A percentile compares a stretch with the other conserved stretches of the same genome.
phyloP scores from a whole-genome alignment of 2,329 filamentous ascomycete genomes.

The Plectosphaerella sp. region DNA sequence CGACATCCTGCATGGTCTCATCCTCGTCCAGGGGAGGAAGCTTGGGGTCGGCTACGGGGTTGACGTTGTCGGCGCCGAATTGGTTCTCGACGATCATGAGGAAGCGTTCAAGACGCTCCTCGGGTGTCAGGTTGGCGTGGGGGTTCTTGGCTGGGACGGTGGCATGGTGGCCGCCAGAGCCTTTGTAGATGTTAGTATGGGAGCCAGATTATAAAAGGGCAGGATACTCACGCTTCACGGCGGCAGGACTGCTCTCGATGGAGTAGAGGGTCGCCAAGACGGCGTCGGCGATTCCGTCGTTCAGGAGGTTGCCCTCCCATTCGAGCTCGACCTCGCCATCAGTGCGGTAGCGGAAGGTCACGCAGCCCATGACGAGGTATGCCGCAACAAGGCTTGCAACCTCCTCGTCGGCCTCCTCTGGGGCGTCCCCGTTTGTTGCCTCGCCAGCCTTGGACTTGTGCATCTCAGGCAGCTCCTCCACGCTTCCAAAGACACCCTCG shows the following conservation, averaged over 20 bases:
- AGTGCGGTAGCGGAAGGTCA: slow-evolving; percentile 72
- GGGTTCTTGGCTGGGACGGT: slow-evolving; percentile 53
- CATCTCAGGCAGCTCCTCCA: slow-evolving; percentile 64
- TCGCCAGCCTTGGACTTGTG: slow-evolving; percentile 29
- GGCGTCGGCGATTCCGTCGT: slow-evolving; percentile 96
- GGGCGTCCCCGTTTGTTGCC: slow-evolving; percentile 27
- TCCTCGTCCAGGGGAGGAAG: slow-evolving; percentile 32
- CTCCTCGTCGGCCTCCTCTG: slow-evolving; percentile 62
- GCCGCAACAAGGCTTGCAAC: slow-evolving; percentile 49
- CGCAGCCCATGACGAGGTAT: slow-evolving; percentile 83
- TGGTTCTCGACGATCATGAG: slow-evolving; percentile 97
- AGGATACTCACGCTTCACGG: slow-evolving; percentile 80
- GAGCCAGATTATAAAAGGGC: slow-evolving; percentile 9
- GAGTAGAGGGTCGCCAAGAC: slow-evolving; percentile 90
- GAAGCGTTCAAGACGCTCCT: slow-evolving; percentile 77
- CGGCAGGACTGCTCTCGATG: slow-evolving; percentile 89
- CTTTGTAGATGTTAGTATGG: slow-evolving; percentile 25
- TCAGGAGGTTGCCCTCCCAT: slow-evolving; percentile 97
- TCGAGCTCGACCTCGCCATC: slow-evolving; percentile 83
- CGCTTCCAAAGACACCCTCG: slow-evolving; percentile 86
- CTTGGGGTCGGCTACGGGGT: slow-evolving; percentile 67
- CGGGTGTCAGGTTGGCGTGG: slow-evolving; percentile 65
- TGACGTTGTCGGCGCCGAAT: slow-evolving; percentile 80
- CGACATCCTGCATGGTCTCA: slow-evolving; percentile 27
- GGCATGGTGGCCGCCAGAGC: slow-evolving; percentile 46